These are phyloP conservation scores for Favolaschia claudopus DNA, from an alignment of 768 basidiomycete species.

Conservation along the genomic window DNA sequence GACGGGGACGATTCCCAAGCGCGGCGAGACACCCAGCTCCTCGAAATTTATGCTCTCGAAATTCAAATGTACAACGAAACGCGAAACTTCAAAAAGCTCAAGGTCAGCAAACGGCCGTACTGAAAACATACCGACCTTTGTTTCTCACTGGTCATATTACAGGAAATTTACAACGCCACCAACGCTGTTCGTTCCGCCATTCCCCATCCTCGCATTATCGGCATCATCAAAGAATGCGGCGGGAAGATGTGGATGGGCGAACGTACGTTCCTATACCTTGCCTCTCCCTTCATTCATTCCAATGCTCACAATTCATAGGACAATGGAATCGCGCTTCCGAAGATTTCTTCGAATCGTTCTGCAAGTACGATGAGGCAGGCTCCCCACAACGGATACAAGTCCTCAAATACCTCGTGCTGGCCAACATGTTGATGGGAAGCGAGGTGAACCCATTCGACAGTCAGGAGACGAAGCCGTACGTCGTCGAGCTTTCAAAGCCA, in stretches of 20 bases:
- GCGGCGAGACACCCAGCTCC: slow-evolving; percentile 90
- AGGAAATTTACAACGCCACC: slow-evolving; percentile 98
- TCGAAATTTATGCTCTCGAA: slow-evolving; percentile 97
- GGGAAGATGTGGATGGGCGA: slow-evolving; percentile 99
- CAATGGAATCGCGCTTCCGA: slow-evolving; percentile 97
- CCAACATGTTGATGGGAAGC: slow-evolving; percentile 97
- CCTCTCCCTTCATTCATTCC: background rate
- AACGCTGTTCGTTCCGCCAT: slow-evolving; percentile 94
- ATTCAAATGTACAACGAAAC: slow-evolving; percentile 99
- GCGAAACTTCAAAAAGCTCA: slow-evolving; percentile 94
- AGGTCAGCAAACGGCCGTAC: slow-evolving; percentile 54
- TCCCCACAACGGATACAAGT: slow-evolving; percentile 97
- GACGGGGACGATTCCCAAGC: slow-evolving; percentile 81
- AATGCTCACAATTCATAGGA: slow-evolving; percentile 56
- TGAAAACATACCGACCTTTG: background rate
- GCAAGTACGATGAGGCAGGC: slow-evolving; percentile 98
- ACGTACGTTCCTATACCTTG: slow-evolving; percentile 57
- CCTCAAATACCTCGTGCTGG: slow-evolving; percentile 95
- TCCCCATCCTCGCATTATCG: slow-evolving; percentile 98
- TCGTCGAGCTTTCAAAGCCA: too few species aligned
- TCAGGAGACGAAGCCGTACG: slow-evolving; percentile 98
- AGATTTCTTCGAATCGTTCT: slow-evolving; percentile 99
- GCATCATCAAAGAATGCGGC: slow-evolving; percentile 98
- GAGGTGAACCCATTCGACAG: slow-evolving; percentile 99
- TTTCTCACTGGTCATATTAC: slow-evolving; percentile 3